These are phyloP conservation scores for Pseudotulostoma volvatum DNA, from an alignment of 495 filamentous ascomycete genomes.

Conservation along the genomic window DNA sequence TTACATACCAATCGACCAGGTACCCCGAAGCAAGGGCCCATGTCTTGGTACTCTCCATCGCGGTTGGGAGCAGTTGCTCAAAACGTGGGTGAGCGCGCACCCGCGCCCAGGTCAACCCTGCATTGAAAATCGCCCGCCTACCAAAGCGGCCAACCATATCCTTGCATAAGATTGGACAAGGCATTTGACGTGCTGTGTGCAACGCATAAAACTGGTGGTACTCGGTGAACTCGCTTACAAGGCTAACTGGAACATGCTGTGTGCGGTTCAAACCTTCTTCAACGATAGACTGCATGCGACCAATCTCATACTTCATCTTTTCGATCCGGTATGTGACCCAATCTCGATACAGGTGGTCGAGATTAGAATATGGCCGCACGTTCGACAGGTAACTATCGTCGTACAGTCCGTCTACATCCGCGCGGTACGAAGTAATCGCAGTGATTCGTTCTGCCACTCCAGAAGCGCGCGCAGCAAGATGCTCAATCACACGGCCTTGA, in stretches of 20 bases:
- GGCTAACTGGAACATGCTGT: background rate
- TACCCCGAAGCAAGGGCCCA: background rate
- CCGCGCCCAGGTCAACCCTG: slow-evolving; percentile 5
- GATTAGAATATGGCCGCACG: slow-evolving; percentile 15
- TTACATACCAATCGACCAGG: background rate
- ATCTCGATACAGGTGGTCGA: slow-evolving; percentile 12
- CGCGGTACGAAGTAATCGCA: slow-evolving; percentile 18
- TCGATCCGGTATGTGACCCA: slow-evolving; percentile 15
- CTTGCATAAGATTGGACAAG: slow-evolving; percentile 3
- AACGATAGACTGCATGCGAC: background rate
- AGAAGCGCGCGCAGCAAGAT: slow-evolving; percentile 15
- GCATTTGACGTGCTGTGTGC: slow-evolving; percentile 9
- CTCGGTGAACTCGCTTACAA: slow-evolving; percentile 4
- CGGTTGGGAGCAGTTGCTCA: slow-evolving; percentile 3
- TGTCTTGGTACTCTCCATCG: background rate
- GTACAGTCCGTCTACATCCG: slow-evolving; percentile 10
- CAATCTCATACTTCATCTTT: background rate
- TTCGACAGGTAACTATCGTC: slow-evolving; percentile 20
- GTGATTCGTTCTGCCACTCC: slow-evolving; percentile 18
- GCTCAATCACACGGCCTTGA: slow-evolving; percentile 19
- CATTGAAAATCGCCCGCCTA: slow-evolving; percentile 8
- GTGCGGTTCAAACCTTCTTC: background rate
- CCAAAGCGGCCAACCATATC: slow-evolving; percentile 5
- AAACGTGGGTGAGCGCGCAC: slow-evolving; percentile 7
- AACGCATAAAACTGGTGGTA: slow-evolving; percentile 8